A percentile compares a stretch with the other conserved stretches of the same genome.
Evolutionary conservation across 2,329 filamentous ascomycete genomes (phyloP).

Genomic region (Penicillium corylophilum): DNA sequence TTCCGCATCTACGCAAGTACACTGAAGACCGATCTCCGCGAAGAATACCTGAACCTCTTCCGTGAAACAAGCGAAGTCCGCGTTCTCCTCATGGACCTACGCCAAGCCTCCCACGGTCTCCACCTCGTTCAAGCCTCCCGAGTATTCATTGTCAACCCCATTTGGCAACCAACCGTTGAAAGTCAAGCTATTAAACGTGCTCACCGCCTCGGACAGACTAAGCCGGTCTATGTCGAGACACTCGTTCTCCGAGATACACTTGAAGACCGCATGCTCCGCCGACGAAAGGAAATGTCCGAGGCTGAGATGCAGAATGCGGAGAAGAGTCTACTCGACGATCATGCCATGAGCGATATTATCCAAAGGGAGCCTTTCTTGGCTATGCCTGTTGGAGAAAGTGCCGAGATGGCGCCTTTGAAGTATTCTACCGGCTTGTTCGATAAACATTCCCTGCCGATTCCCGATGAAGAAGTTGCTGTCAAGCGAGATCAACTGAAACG

Average conservation of each 20-base stretch:
- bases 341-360: constrained; percentile 59
- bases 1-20: constrained; percentile 58
- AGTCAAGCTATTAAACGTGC: constrained; percentile 90
- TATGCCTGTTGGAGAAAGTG: constrained; percentile 32
- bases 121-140: constrained; percentile 80
- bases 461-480: constrained; percentile 24
- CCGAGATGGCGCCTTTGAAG: constrained; percentile 28
- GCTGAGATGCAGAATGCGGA: constrained; percentile 55
- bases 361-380: constrained; percentile 54
- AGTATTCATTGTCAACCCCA: constrained; percentile 86
- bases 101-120: constrained; percentile 81
- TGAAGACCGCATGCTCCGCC: constrained; percentile 78
- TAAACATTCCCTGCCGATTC: constrained; percentile 37
- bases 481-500: background rate
- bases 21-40: constrained; percentile 62
- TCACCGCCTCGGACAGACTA: constrained; percentile 79
- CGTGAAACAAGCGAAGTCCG: constrained; percentile 67
- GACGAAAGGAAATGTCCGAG: constrained; percentile 72
- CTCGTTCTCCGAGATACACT: constrained; percentile 76
- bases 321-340: constrained; percentile 59
- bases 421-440: constrained; percentile 39
- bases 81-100: constrained; percentile 88
- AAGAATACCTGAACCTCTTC: constrained; percentile 76
- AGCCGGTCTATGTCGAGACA: constrained; percentile 79
- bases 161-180: constrained; percentile 79